Conservation (phyloP, 176 grass and related monocot genomes). For the Oryza officinalis region DNA sequence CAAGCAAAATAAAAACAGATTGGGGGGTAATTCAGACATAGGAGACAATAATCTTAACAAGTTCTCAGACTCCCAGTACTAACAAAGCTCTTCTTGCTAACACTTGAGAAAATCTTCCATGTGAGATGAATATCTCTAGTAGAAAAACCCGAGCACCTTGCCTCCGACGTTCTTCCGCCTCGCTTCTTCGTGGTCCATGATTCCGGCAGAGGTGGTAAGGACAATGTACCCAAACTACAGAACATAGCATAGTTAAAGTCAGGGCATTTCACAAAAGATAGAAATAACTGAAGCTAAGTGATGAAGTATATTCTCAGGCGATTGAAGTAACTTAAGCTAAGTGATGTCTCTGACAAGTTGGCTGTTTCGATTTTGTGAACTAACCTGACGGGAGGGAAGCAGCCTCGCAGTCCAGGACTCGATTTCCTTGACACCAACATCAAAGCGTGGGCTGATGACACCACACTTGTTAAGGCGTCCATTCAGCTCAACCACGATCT, state of each 20-base stretch:
- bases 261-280: neutral
- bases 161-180: slow-evolving; percentile 66
- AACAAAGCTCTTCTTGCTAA: neutral
- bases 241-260: neutral
- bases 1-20: neutral
- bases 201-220: slow-evolving; percentile 69
- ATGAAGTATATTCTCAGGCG: neutral
- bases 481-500: slow-evolving; percentile 48
- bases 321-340: neutral
- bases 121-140: slow-evolving; percentile 32
- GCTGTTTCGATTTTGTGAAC: neutral
- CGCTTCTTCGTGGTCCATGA: slow-evolving; percentile 71
- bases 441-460: slow-evolving; percentile 47
- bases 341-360: neutral
- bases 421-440: slow-evolving; percentile 52
- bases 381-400: slow-evolving; percentile 49
- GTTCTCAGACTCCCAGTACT: neutral
- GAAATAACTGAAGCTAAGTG: neutral
- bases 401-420: slow-evolving; percentile 46
- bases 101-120: neutral
- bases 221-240: slow-evolving; percentile 72
- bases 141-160: slow-evolving; percentile 70
- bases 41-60: neutral
- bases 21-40: neutral
- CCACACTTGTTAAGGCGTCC: slow-evolving; percentile 54